Evolutionary conservation across 2,329 filamentous ascomycete species (phyloP), one percentile per base, ranked within the genome.

Genomic region (Sporothrix luriei): DNA sequence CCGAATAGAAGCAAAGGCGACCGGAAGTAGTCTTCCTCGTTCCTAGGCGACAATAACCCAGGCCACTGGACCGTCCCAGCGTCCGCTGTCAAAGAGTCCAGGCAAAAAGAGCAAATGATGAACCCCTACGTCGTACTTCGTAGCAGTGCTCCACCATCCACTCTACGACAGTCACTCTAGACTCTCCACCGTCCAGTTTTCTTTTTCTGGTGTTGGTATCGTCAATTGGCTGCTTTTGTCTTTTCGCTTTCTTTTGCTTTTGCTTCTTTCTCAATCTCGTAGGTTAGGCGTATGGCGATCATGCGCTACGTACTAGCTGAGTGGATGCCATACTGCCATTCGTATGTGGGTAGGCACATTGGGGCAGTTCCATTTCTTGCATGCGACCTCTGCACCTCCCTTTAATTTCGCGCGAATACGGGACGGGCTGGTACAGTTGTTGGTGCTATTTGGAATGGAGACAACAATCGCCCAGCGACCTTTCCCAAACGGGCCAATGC

Each of bases 331-430:
- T 43, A 33, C 26, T 33, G 33, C 26, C 51, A 26, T 26, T 26
- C 21, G 51, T n/a, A 9, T 49, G 48, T 49, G 33, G 33, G 33
- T 33, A 33, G 33, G 6, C 33, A 33, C 9, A 33, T 9, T 33
- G 33, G 33, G 33, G 33, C 33, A 33, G 7, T 33, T 33, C 33
- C 33, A 43, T 62, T 29, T 48, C 43, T 33, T 33, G 14, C 43
- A 51, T 65, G 49, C 61, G 43, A 24, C 2, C 16, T 46, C 24
- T 65, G 61, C 61, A 65, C 24, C 40, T 33, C 43, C 61, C 59
- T 62, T 62, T 65, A 65, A 65, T 65, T 26, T 65, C 43, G 3
- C 40, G 38, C 59, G 59, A 33, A 62, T 62, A 48, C 59, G 59
- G 21, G 59, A 48, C 59, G 59, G 21, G 59, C 13, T 62, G 59